phyloP scores from a whole-genome alignment of 257 asterid genomes.

The Solanum verrucosum region DNA sequence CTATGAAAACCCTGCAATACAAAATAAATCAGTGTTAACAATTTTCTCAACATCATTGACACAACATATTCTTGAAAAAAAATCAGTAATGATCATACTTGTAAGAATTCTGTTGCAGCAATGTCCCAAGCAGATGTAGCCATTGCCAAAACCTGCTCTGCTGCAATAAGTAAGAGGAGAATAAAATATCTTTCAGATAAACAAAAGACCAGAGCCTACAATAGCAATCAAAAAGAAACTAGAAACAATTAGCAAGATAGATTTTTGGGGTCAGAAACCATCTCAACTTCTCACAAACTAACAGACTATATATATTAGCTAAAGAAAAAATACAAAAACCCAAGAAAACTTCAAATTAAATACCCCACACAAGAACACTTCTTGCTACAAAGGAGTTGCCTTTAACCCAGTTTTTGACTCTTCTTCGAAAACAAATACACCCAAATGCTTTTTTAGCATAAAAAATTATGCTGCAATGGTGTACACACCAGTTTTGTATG shows the following conservation, averaged over 20 bases:
- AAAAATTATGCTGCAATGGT: neutral
- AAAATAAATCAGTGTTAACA: neutral
- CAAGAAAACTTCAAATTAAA: neutral
- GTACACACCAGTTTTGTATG: neutral
- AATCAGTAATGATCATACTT: slow-evolving; percentile 19
- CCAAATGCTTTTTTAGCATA: neutral
- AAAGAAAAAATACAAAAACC: neutral
- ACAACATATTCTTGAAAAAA: neutral
- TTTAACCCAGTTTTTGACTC: neutral
- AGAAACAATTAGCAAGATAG: neutral
- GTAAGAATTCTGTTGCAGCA: slow-evolving; percentile 54
- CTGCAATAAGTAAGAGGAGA: neutral
- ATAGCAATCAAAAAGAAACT: neutral
- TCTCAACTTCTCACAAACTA: neutral
- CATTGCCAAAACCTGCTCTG: slow-evolving; percentile 23
- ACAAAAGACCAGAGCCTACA: neutral
- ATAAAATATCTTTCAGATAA: neutral
- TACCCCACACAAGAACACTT: neutral
- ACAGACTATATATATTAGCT: neutral
- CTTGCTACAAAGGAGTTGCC: neutral
- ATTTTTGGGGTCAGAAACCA: neutral
- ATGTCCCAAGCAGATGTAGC: slow-evolving; percentile 42
- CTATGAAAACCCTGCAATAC: slow-evolving; percentile 40
- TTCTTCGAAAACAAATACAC: neutral
- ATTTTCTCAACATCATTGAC: neutral